These are phyloP conservation scores for Naematelia aurantialba DNA, from an alignment of 768 basidiomycete genomes.

Conservation along the genomic window DNA sequence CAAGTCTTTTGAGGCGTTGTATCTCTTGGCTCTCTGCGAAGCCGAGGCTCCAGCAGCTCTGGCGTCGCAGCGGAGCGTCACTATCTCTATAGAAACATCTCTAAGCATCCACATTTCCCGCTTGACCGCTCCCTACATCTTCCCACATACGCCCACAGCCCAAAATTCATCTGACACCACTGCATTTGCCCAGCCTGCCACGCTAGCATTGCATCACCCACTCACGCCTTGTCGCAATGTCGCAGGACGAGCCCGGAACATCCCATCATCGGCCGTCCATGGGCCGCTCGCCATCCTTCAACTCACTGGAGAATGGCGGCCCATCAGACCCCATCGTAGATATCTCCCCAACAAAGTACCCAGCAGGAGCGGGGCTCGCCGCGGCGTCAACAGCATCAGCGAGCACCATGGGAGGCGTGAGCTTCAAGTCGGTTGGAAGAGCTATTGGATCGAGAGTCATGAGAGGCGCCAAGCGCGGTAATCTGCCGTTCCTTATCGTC, in stretches of 20 bases:
- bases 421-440: constrained; percentile 20
- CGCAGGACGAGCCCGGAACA: neutral
- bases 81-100: no score
- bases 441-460: constrained; percentile 32
- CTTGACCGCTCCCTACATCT: no score
- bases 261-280: neutral
- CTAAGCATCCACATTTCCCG: no score
- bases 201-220: neutral
- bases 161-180: no score
- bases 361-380: neutral
- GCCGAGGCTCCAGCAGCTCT: no score
- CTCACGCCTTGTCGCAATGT: neutral
- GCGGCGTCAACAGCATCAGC: neutral
- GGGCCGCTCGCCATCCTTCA: constrained; percentile 2
- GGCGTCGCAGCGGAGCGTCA: no score
- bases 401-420: constrained; percentile 1
- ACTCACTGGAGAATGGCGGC: constrained; percentile 4
- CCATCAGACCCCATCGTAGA: neutral
- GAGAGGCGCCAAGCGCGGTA: constrained; percentile 36
- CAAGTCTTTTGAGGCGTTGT: no score
- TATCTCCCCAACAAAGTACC: neutral
- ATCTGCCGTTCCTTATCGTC: constrained; percentile 44
- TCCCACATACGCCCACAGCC: no score
- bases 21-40: no score
- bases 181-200: no score